These are phyloP conservation scores for Aspergillus funiculosus DNA, from an alignment of 495 filamentous ascomycete species.

Conservation along the genomic window DNA sequence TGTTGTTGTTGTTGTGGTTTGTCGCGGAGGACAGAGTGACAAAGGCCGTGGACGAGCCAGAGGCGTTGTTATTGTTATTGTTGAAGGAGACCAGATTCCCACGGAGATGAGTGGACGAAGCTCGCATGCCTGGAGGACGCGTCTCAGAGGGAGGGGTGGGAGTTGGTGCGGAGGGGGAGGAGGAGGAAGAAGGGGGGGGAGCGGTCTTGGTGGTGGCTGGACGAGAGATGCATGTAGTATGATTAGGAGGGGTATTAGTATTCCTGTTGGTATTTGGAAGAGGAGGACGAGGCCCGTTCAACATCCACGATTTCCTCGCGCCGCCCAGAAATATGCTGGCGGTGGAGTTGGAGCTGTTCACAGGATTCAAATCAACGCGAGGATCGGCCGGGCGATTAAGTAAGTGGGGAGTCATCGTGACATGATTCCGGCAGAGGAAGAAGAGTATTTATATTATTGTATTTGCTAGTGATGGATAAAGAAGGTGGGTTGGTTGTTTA, in stretches of 20 bases:
- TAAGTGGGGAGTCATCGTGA: conserved; percentile 13
- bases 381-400: conserved; percentile 12
- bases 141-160: not conserved
- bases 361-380: conserved; percentile 28
- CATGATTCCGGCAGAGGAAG: conserved; percentile 4
- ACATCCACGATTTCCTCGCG: conserved; percentile 64
- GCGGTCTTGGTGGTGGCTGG: too few species aligned
- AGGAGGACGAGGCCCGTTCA: conserved; percentile 3
- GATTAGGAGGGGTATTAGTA: too few species aligned
- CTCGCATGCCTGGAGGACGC: conserved; percentile 16
- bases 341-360: conserved; percentile 59
- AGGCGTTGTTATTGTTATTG: not conserved
- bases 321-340: conserved; percentile 60
- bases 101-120: conserved; percentile 4
- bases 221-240: too few species aligned
- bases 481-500: not conserved
- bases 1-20: too few species aligned
- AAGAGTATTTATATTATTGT: not conserved
- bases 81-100: conserved; percentile 2
- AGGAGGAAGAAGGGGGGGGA: not conserved
- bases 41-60: not conserved
- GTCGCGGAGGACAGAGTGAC: not conserved
- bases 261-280: not conserved
- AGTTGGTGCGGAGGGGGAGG: not conserved
- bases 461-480: not conserved